Conservation (phyloP, 31 red algal genomes). For the Bonnemaisonia californica region DNA sequence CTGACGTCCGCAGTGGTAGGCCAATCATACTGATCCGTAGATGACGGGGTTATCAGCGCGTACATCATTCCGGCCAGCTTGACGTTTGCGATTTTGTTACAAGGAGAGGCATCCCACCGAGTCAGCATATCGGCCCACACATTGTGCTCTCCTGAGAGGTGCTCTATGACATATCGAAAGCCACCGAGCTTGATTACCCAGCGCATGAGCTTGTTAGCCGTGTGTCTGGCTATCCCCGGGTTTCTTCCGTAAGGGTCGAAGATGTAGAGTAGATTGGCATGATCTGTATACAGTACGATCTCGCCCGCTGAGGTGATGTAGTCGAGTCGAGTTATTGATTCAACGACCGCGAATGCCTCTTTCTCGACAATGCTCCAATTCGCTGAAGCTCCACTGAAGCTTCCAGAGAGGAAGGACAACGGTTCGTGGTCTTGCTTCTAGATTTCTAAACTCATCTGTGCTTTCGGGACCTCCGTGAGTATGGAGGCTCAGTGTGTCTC, state of each 20-base stretch:
- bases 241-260: background rate
- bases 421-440: slow-evolving; percentile 29
- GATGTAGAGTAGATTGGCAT: background rate
- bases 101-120: background rate
- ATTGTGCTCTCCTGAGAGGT: background rate
- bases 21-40: background rate
- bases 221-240: background rate
- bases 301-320: slow-evolving; percentile 20
- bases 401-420: slow-evolving; percentile 23
- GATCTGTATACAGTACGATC: background rate
- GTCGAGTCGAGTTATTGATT: slow-evolving; percentile 22
- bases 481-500: slow-evolving; percentile 23
- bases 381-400: background rate
- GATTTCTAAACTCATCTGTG: background rate
- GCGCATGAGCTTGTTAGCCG: background rate
- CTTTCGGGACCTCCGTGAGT: slow-evolving; percentile 10
- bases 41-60: background rate
- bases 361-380: slow-evolving; percentile 32
- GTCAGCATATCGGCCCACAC: slow-evolving; percentile 6
- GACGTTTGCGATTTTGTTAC: background rate
- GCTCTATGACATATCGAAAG: background rate
- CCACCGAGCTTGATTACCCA: background rate
- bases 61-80: background rate
- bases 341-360: slow-evolving; percentile 23
- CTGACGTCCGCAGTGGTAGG: background rate